Conservation (phyloP, 2,329 filamentous ascomycete genomes). For the Cordyceps pruinosa region DNA sequence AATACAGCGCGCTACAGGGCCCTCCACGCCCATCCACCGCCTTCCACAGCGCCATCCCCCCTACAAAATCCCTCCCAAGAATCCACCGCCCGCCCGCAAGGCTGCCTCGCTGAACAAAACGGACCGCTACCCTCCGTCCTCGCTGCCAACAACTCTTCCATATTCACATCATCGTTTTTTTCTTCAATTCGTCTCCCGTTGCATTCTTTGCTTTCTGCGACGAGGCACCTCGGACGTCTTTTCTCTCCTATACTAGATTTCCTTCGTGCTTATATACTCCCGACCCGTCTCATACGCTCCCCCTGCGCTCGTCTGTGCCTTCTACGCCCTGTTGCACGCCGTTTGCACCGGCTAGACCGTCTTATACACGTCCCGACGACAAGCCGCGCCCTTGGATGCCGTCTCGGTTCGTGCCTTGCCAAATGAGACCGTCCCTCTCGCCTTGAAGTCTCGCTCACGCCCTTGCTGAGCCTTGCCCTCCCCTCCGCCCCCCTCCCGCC, state of each 20-base stretch:
- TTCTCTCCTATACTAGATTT: background rate
- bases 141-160: background rate
- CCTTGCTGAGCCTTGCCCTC: background rate
- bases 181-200: too few relatives aligned
- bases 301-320: too few relatives aligned
- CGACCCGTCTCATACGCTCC: background rate
- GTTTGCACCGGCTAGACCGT: constrained; percentile 1
- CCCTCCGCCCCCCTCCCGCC: background rate
- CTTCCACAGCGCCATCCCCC: background rate
- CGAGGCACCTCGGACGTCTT: background rate
- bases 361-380: constrained; percentile 1
- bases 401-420: constrained; percentile 9
- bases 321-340: background rate
- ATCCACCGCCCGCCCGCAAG: too few relatives aligned
- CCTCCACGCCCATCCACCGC: background rate
- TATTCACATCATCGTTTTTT: background rate
- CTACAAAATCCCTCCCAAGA: background rate
- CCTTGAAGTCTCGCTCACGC: constrained; percentile 13
- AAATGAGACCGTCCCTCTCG: constrained; percentile 18
- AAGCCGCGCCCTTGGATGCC: constrained; percentile 5
- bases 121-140: constrained; percentile 4
- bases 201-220: background rate
- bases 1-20: background rate
- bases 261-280: background rate
- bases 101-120: constrained; percentile 10